Conservation (phyloP, 2,329 filamentous ascomycete genomes). For the Apiospora saccharicola region DNA sequence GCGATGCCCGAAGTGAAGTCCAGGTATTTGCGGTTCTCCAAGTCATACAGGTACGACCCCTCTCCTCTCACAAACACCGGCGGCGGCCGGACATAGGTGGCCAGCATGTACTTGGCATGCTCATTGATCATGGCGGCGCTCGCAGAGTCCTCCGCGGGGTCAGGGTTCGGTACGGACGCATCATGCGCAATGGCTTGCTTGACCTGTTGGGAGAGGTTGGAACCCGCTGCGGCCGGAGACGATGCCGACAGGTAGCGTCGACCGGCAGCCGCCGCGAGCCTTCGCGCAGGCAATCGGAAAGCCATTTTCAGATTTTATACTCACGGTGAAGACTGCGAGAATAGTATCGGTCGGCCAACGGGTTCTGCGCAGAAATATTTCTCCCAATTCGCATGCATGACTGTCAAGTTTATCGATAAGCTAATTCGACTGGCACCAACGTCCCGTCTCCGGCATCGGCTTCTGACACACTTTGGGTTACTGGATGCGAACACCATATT, state of each 20-base stretch:
- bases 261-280: slow-evolving; percentile 31
- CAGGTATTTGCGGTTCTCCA: slow-evolving; percentile 87
- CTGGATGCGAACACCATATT: not conserved
- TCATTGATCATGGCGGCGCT: slow-evolving; percentile 78
- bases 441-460: slow-evolving; percentile 14
- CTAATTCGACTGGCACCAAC: not conserved
- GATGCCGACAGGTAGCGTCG: slow-evolving; percentile 37
- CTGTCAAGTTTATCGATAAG: slow-evolving; percentile 10
- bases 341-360: not conserved
- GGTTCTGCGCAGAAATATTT: not conserved
- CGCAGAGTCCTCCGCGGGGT: slow-evolving; percentile 40
- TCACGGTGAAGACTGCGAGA: slow-evolving; percentile 9
- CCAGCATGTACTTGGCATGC: slow-evolving; percentile 88
- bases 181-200: slow-evolving; percentile 38
- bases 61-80: slow-evolving; percentile 89
- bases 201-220: slow-evolving; percentile 37
- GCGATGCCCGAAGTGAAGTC: slow-evolving; percentile 97
- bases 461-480: slow-evolving; percentile 12
- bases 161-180: slow-evolving; percentile 41
- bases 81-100: slow-evolving; percentile 89
- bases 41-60: slow-evolving; percentile 88
- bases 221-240: slow-evolving; percentile 33
- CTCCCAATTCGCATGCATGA: slow-evolving; percentile 9
- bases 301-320: slow-evolving; percentile 33
- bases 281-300: slow-evolving; percentile 36